Evolutionary conservation across 2,329 filamentous ascomycete genomes (phyloP).

Genomic region (Claviceps pazoutovae): DNA sequence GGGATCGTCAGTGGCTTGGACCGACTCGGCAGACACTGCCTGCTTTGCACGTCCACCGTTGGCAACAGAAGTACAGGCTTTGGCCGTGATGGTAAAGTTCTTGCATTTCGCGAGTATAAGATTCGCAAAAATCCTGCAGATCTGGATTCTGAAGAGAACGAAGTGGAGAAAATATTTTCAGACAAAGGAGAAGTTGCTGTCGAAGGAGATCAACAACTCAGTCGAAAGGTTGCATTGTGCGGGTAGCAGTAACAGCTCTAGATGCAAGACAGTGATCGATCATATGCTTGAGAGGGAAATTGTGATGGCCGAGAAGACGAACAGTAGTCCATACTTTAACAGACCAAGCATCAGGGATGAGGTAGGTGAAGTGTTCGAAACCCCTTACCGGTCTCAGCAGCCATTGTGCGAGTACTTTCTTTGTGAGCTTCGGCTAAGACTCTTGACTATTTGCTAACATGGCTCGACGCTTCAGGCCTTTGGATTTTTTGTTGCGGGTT

Average conservation of each 20-base stretch:
- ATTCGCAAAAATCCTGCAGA: slow-evolving; percentile 10
- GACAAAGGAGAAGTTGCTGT: slow-evolving; percentile 6
- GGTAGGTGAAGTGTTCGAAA: slow-evolving; percentile 4
- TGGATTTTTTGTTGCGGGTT: slow-evolving; percentile 14
- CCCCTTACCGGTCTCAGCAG: background rate
- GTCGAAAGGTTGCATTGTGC: background rate
- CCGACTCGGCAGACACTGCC: background rate
- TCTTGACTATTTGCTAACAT: background rate
- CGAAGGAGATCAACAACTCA: background rate
- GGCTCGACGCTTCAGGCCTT: slow-evolving; percentile 5
- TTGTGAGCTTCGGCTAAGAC: background rate
- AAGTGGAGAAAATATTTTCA: slow-evolving; percentile 1
- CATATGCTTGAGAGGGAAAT: background rate
- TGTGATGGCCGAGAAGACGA: slow-evolving; percentile 15
- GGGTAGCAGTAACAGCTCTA: background rate
- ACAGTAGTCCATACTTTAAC: slow-evolving; percentile 15
- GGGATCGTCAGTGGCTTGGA: background rate
- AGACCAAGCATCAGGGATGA: slow-evolving; percentile 19
- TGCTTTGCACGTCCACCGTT: background rate
- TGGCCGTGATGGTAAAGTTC: background rate
- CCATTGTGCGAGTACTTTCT: background rate
- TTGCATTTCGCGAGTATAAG: background rate
- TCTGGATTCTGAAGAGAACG: slow-evolving; percentile 11
- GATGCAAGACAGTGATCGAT: background rate
- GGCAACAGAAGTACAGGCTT: background rate